Base-by-base conservation (phyloP, 208 protist species). In the Jaenimonas drosophilae region DNA sequence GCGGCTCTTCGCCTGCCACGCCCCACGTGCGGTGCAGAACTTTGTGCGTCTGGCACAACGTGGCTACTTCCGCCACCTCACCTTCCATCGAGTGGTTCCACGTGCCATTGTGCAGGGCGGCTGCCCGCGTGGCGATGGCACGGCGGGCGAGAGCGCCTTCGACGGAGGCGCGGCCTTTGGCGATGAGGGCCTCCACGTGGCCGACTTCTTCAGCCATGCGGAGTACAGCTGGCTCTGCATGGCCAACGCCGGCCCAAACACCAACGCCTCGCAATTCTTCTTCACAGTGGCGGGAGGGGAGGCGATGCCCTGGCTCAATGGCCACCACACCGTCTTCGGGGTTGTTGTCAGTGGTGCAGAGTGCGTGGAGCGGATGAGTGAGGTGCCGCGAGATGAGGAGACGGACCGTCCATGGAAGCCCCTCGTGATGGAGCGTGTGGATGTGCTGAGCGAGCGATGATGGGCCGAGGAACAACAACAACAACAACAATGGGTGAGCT, bases 21-120 rank as follows among this genome's bases (percentile, higher is more conserved):
- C 64, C 12, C 96, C 97, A 4, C 93, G 96, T 25, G 92, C 97
- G 2, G 84, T 96, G 0, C 85, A 97, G 41, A 99, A 98, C 83
- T 98, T 99, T 72, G 64, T 71, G 32, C 75, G 66, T 11, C 88
- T 97, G 27, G 49, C 71, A 2, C 41, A 56, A 14, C 79, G 79
- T 49, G 75, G 64, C 3, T 98, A 97, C 65, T 98, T 98, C 70
- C 77, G 97, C 53, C 70, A 65, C 40, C 40, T 95, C 9, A 85
- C 87, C 36, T 98, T 98, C 64, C 96, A 98, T 70, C 81, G 96
- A 16, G 82, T 96, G 2, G 91, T 98, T 53, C 76, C 88, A 27
- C 69, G 63, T 3, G 96, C 96, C 32, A 97, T 98, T 70, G 77
- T 97, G 28, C 95, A 97, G 58, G 94, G 91, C 25, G 94, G 94